These are phyloP conservation scores for Lipomyces lipofer DNA, from an alignment of 805 yeast species.

Conservation along the genomic window DNA sequence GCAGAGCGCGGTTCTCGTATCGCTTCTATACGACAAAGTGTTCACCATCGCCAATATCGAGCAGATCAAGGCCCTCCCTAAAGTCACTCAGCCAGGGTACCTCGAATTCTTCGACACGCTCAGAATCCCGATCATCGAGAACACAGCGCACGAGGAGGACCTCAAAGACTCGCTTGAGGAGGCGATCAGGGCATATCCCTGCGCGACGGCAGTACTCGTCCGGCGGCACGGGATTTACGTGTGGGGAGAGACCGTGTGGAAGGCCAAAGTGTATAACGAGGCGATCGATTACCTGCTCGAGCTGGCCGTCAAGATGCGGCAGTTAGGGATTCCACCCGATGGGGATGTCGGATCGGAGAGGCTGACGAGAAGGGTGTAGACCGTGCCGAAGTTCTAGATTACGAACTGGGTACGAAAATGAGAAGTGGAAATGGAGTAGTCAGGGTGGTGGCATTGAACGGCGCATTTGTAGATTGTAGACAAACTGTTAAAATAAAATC, in stretches of 20 bases:
- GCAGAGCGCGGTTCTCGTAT: slow-evolving; percentile 69
- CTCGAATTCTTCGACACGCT: slow-evolving; percentile 71
- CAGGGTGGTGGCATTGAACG: too few species aligned
- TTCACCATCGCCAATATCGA: slow-evolving; percentile 80
- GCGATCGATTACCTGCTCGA: slow-evolving; percentile 88
- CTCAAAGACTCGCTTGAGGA: slow-evolving; percentile 63
- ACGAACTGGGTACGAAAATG: too few species aligned
- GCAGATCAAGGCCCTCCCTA: slow-evolving; percentile 86
- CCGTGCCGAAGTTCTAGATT: too few species aligned
- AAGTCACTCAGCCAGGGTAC: slow-evolving; percentile 63
- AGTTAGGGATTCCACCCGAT: slow-evolving; percentile 53
- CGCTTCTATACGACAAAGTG: slow-evolving; percentile 66
- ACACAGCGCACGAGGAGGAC: slow-evolving; percentile 85
- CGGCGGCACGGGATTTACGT: slow-evolving; percentile 93
- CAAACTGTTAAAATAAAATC: too few species aligned
- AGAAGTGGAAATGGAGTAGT: too few species aligned
- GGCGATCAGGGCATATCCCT: slow-evolving; percentile 70
- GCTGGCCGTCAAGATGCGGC: slow-evolving; percentile 78
- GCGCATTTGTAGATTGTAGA: too few species aligned
- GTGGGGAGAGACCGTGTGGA: slow-evolving; percentile 94
- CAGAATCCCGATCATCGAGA: slow-evolving; percentile 86
- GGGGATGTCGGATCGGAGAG: slow-evolving; percentile 36
- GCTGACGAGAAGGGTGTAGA: neutral
- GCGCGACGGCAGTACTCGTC: slow-evolving; percentile 81
- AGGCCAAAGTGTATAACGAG: slow-evolving; percentile 90